A percentile compares a stretch with the other conserved stretches of the same genome.
phyloP scores from a whole-genome alignment of 2,329 filamentous ascomycete genomes.

The Elsinoe ampelina region DNA sequence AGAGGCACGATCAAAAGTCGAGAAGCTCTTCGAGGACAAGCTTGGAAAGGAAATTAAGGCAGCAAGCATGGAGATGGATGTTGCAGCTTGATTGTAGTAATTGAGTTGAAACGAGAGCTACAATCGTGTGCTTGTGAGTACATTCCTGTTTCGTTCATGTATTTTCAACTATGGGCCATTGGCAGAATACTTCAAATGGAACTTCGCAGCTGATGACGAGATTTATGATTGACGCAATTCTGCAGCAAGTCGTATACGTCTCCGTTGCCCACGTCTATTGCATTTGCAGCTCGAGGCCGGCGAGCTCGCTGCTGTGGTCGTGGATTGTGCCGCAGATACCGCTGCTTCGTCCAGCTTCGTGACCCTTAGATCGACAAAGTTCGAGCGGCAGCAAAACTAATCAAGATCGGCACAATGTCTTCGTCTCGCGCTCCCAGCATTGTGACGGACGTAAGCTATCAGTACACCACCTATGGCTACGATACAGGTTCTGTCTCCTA shows the following conservation, averaged over 20 bases:
- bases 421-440: background rate
- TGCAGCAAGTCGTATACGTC: no score
- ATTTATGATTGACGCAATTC: no score
- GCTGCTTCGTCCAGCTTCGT: no score
- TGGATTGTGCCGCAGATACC: no score
- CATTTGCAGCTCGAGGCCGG: no score
- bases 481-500: background rate
- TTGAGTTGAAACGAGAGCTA: background rate
- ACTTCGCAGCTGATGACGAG: no score
- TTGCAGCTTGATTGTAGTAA: background rate
- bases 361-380: no score
- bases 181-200: no score
- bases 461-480: conserved; percentile 4
- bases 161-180: no score
- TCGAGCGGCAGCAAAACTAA: no score
- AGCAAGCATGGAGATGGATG: background rate
- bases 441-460: background rate
- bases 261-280: no score
- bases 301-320: no score
- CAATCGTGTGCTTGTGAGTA: background rate
- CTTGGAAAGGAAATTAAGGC: conserved; percentile 7
- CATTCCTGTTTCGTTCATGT: background rate
- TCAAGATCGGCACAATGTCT: background rate
- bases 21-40: conserved; percentile 17
- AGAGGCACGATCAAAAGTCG: conserved; percentile 50